Evolutionary conservation across 805 yeast species (phyloP), one percentile per base, ranked within the genome.

Genomic region (Pichia gijzeniarum): DNA sequence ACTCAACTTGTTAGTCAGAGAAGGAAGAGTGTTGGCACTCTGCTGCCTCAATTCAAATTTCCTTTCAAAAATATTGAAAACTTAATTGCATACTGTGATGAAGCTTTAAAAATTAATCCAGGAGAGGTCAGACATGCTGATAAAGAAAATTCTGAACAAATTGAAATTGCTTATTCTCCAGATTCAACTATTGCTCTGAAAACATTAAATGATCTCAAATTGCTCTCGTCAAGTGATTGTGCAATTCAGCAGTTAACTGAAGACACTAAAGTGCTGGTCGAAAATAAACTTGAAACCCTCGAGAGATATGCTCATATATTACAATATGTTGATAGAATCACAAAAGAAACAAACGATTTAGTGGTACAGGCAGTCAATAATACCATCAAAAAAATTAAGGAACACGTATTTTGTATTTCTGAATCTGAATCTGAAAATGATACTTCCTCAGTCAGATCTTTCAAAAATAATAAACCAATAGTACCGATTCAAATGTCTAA

Each of bases 241-340:
- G 89, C 88, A 0, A 74, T 88, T 10, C 68, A 70, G 38, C 58
- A 75, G 13, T 64, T 89, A 20, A 74, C 82, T 1, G 77, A 71
- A 16, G 95, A 89, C 55, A 85, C 95, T 0, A 76, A 79, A 49
- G 59, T 58, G 0, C 55, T 83, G 20, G 79, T 82, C 1, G 70
- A 70, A 41, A 77, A 74, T 16, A 90, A 90, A 61, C 72, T 86
- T 2, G 87, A 82, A 43, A 73, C 85, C 0, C 72, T 88, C 17
- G 68, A 78, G 16, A 69, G 96, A 56, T 70, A 85, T 44, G 81
- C 86, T 13, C 84, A 89, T 49, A 77, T 87, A 2, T 69, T 86
- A 48, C 78, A 82, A 45, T 88, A 83, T 60, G 80, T 85, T 18
- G 83, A 83, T 51, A 82, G 79, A 54, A 79, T 89, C 41, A 84